Base-by-base conservation (phyloP, 371 early-diverging fungal genomes). In the Catenaria anguillulae region DNA sequence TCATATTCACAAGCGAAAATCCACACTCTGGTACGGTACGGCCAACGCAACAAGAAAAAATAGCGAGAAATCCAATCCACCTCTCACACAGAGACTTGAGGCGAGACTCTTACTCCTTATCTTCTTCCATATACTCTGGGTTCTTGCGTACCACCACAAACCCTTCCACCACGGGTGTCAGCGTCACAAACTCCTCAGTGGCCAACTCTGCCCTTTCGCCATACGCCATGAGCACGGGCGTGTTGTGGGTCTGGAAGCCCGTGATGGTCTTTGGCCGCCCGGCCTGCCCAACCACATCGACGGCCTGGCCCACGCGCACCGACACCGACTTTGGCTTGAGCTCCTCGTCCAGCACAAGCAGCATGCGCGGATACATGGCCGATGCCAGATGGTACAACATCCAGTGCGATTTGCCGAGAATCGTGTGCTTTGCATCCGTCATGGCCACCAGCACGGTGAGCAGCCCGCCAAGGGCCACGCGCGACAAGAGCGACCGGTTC, bases 251-350 rank as follows among this genome's bases (percentile, higher is more conserved):
- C 72, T 99, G 98, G 84, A 96, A 95, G 31, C 98, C 98, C 3
- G 97, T 91, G 63, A 99, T 92, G 0, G 93, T 93, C 78, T 95
- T 97, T 62, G 99, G 99, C 61, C 91, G 81, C 45, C 99, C 99
- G 1, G 97, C 97, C 73, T 99, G 94, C 36, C 99, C 99, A 35
- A 99, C 98, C 2, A 89, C 90, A 73, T 99, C 99, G 34, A 99
- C 96, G 21, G 97, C 95, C 75, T 93, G 96, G 60, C 99, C 99
- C 31, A 99, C 99, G 66, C 97, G 90, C 35, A 97, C 91, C 29
- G 88, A 85, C 35, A 85, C 87, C 15, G 86, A 77, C 61, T 90
- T 67, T 55, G 73, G 78, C 67, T 94, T 84, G 35, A 91, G 71
- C 40, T 85, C 73, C 69, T 87, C 90, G 72, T 96, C 87, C 63